Base-by-base conservation (phyloP, 257 asterid species). In the Cynanchum wilfordii region DNA sequence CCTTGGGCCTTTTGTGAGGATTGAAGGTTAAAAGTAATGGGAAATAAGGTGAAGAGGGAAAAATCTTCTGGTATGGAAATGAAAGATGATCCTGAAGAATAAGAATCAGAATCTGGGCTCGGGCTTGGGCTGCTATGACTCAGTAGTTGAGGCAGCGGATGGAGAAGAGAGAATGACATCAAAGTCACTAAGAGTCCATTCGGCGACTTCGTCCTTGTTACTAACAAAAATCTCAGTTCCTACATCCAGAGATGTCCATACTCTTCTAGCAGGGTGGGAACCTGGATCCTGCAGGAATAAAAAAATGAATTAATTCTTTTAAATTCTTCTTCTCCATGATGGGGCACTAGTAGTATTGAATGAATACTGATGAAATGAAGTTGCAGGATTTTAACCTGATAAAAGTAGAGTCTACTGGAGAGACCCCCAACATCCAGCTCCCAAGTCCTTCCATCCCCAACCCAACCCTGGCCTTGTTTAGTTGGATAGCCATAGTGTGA, bases 141-240 rank as follows among this genome's bases (percentile, higher is more conserved):
- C n/a, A 11, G 52, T 11, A 10, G 5, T 12, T 27, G 27, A 60
- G 66, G 66, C 45, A 62, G 25, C 24, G 19, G 68, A 20, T 17
- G 68, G 22, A 30, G 68, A 15, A 73, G 89, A 79, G 65, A 88
- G 82, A 66, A 83, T 79, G 75, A 90, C 92, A 58, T 90, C 92
- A 38, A 90, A 88, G 75, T 86, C 85, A 13, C 88, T 85, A 27
- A 90, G 81, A 77, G 86, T 82, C 96, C 95, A 90, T 63, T 88
- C 93, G 38, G 96, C 95, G 62, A 81, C 89, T 83, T 90, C 86
- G 9, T 83, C 91, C 55, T 83, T 88, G 77, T 83, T 78, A 20
- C 90, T 90, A 38, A 90, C 89, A 72, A 87, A 90, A 66, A 90
- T 83, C 75, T 90, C 95, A 30, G 95, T 88, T 62, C 96, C 96